Base-by-base conservation (phyloP, 2,329 filamentous ascomycete genomes). In the Aphanoascus verrucosus region DNA sequence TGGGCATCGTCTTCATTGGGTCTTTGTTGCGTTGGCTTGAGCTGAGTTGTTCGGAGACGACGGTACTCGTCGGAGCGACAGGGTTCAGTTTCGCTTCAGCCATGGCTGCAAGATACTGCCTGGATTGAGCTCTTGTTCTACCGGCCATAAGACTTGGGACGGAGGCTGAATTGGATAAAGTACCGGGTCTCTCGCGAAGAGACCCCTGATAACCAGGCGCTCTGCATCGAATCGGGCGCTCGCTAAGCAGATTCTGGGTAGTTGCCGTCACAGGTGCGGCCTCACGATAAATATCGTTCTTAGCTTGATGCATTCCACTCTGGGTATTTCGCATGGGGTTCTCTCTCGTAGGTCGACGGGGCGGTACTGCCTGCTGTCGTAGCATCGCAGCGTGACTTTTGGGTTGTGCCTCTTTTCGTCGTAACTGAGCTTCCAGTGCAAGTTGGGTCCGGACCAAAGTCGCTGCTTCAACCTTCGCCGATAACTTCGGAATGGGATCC, bases 301-400 rank as follows among this genome's bases (percentile, higher is more conserved):
- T 46, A 7, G 40, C 3, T 12, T 31, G 42, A 20, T 40, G 43
- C 9, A 31, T 5, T 38, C 50, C 50, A 37, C 32, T 46, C 37
- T 52, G 50, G 12, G 19, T 14, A 32, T 19, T 14, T 1, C 42
- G 42, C 31, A 52, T 23, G 19, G 19, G 31, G 12, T 28, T 53
- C 2, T 55, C 45, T 37, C 65, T 61, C 28, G 64, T 57, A 17
- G 67, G 61, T 4, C 60, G 57, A 17, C 64, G 60, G 4, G 65
- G 62, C n/a, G 65, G 64, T 7, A 69, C 54, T 35, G 70, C 70
- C 57, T 74, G 71, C 57, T 74, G 72, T 48, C 73, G 68, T 56
- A 75, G 67, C 2, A 69, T 69, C 5, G 73, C 73, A 2, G 73
- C 73, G 58, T 75, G 74, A 46, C 70, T 76, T 51, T 70, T 70